phyloP scores from a whole-genome alignment of 2,329 filamentous ascomycete genomes.

The Beauveria scarabaeidicola region DNA sequence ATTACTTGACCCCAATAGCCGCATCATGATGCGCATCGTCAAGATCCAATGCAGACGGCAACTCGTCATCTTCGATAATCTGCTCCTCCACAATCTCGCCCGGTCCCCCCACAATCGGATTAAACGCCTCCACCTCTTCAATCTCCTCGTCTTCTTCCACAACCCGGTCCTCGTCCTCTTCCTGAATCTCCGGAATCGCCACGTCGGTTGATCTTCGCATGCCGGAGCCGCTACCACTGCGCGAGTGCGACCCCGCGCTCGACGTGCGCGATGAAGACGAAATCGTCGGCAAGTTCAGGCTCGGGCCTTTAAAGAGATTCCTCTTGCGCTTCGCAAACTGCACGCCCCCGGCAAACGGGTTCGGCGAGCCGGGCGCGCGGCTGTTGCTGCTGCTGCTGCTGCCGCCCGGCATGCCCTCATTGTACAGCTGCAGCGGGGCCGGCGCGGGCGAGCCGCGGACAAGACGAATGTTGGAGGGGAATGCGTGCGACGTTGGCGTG shows the following conservation, averaged over 20 bases:
- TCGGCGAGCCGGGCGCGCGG: conserved; percentile 44
- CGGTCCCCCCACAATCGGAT: conserved; percentile 37
- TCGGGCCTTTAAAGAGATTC: conserved; percentile 74
- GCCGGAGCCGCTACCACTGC: conserved; percentile 53
- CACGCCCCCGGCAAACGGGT: conserved; percentile 53
- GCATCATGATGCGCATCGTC: not conserved
- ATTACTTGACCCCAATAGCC: not conserved
- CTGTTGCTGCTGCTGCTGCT: not conserved
- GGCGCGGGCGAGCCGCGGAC: conserved; percentile 52
- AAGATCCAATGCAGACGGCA: conserved; percentile 16
- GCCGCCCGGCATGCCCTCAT: conserved; percentile 46
- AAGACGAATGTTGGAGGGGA: conserved; percentile 80
- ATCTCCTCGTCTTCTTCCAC: conserved; percentile 47
- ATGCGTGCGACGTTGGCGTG: conserved; percentile 65
- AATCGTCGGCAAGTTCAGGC: conserved; percentile 40
- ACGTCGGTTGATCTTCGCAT: conserved; percentile 64
- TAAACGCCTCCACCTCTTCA: conserved; percentile 53
- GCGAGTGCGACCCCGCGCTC: conserved; percentile 36
- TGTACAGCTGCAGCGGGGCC: conserved; percentile 40
- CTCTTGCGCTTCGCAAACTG: conserved; percentile 76
- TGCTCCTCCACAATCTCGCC: conserved; percentile 39
- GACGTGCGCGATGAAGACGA: conserved; percentile 20
- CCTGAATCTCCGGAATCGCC: conserved; percentile 46
- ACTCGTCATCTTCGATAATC: conserved; percentile 34
- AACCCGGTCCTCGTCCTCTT: conserved; percentile 45